phyloP scores from a whole-genome alignment of 768 basidiomycete species.

The Collybiopsis luxurians region DNA sequence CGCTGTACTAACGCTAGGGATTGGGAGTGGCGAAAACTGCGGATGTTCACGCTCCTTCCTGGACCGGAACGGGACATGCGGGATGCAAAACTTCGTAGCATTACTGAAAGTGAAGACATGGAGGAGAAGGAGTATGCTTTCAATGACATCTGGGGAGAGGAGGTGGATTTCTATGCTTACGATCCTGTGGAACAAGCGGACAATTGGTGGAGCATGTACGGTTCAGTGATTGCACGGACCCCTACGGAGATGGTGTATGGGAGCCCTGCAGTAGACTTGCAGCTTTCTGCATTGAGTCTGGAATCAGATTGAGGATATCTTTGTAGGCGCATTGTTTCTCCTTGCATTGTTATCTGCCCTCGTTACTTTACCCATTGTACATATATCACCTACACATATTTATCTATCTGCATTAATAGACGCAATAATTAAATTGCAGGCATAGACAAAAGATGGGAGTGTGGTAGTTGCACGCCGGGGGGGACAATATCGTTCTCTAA shows the following conservation, averaged over 20 bases:
- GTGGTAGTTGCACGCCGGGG: too few relatives aligned
- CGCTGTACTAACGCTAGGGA: conserved; percentile 45
- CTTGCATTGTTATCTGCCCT: too few relatives aligned
- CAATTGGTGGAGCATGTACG: conserved; percentile 62
- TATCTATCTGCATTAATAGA: too few relatives aligned
- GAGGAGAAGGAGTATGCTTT: conserved; percentile 47
- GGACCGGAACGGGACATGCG: conserved; percentile 44
- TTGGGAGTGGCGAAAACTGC: conserved; percentile 44
- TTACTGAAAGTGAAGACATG: conserved; percentile 28
- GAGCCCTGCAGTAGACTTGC: neutral
- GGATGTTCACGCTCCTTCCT: conserved; percentile 39
- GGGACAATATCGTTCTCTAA: too few relatives aligned
- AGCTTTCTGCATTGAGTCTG: neutral
- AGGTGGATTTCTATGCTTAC: conserved; percentile 47
- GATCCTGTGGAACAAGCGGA: conserved; percentile 56
- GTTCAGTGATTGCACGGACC: conserved; percentile 24
- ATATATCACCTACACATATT: too few relatives aligned
- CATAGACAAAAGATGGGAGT: too few relatives aligned
- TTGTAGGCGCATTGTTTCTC: too few relatives aligned
- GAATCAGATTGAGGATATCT: neutral
- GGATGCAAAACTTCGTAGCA: conserved; percentile 37
- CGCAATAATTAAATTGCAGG: too few relatives aligned
- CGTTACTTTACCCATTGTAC: too few relatives aligned
- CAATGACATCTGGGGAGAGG: conserved; percentile 48
- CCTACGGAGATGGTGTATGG: neutral